Base-by-base conservation (phyloP, 1,284 basidiomycete species). In the Rhodotorula sp. region DNA sequence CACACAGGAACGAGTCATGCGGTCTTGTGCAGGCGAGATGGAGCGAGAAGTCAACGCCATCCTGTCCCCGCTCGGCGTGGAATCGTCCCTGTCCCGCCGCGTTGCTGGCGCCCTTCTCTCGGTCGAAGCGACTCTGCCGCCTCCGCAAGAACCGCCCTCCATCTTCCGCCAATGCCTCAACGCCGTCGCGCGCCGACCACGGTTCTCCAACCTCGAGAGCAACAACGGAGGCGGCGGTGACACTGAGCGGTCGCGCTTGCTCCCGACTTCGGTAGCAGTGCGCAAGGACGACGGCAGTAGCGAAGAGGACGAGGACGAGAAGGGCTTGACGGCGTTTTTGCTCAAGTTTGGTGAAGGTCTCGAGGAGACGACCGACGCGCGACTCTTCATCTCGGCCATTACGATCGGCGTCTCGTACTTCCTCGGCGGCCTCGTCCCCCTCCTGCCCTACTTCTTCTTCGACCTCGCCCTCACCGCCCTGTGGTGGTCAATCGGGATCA, bases 11-110 rank as follows among this genome's bases (percentile, higher is more conserved):
- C 88, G 95, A 54, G 93, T 98, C 22, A 81, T 86, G 8, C 87
- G 92, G 24, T 92, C 89, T 63, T 98, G 95, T 80, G 86, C 88
- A 29, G 92, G 92, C 67, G 95, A 98, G 83, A 91, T 98, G 87
- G 93, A 97, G 82, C 87, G 95, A 62, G 95, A 98, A 80, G 93
- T 98, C 0, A 85, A 89, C 72, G 89, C 87, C 55, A 87, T 99
- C 6, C 87, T 98, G 18, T 91, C 89, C 3, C 90, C 91, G 0
- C 86, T 96, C 60, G 95, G 95, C 59, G 87, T 99, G 46, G 90
- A 94, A 74, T 88, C 93, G 78, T 84, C 85, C 57, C 86, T 92
- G 10, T 93, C 90, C 69, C 85, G 87, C 22, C 85, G 87, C 37
- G 91, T 98, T 30, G 91, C 93, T 1, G 85, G 86, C 70, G 87